A percentile compares a stretch with the other conserved stretches of the same genome.
These are phyloP conservation scores for Ananas comosus DNA, from an alignment of 176 grass and related monocot genomes.

Conservation along the genomic window DNA sequence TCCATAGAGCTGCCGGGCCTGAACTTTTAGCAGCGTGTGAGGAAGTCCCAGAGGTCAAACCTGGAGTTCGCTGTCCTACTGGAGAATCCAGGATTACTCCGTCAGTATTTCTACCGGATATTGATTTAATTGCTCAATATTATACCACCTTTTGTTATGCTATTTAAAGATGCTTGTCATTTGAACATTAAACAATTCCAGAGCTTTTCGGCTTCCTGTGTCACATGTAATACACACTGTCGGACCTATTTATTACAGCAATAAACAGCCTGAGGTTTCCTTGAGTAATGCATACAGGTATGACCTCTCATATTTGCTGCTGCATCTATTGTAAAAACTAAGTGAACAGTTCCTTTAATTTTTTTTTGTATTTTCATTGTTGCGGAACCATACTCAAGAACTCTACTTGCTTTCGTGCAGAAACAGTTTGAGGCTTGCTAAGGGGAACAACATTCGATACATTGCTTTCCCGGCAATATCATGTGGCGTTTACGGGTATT, in stretches of 20 bases:
- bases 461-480: slow-evolving; percentile 94
- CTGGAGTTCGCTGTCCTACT: slow-evolving; percentile 67
- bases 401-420: slow-evolving; percentile 36
- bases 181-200: slow-evolving; percentile 22
- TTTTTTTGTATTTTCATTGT: background rate
- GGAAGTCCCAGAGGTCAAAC: slow-evolving; percentile 57
- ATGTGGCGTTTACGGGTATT: slow-evolving; percentile 75
- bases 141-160: background rate
- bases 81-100: slow-evolving; percentile 86
- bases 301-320: background rate
- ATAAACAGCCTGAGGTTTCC: slow-evolving; percentile 49
- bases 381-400: background rate
- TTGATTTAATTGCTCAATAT: background rate
- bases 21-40: slow-evolving; percentile 64
- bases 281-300: slow-evolving; percentile 81
- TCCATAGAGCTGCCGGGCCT: slow-evolving; percentile 89
- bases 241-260: slow-evolving; percentile 70
- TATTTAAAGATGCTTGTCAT: background rate
- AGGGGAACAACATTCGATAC: slow-evolving; percentile 75
- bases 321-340: too few relatives aligned
- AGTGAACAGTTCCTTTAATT: too few relatives aligned
- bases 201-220: slow-evolving; percentile 72
- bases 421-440: slow-evolving; percentile 92
- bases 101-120: slow-evolving; percentile 34
- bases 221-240: slow-evolving; percentile 84